Evolutionary conservation across 352 stramenopile species (phyloP).

Genomic region (Phytopythium chamaehyphon): DNA sequence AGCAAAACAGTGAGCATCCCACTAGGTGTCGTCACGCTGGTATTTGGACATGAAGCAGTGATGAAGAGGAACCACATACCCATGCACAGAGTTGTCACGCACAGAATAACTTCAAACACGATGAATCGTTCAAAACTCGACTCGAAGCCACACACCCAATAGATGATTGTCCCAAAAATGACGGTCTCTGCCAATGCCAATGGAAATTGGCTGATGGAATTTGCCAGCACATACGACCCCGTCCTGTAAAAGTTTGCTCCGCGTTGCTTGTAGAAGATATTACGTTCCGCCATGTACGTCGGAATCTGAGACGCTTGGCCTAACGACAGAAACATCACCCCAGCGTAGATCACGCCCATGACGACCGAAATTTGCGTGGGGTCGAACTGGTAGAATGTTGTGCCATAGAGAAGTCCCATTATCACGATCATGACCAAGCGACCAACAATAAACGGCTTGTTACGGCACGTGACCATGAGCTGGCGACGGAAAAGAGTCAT

Average conservation of each 20-base stretch:
- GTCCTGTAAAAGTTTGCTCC: conserved; percentile 68
- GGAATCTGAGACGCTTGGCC: conserved; percentile 64
- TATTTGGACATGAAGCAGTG: conserved; percentile 17
- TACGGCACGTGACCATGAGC: conserved; percentile 53
- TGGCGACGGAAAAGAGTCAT: conserved; percentile 38
- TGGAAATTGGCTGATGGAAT: conserved; percentile 25
- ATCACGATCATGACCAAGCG: conserved; percentile 35
- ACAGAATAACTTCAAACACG: conserved; percentile 35
- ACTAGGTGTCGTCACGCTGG: conserved; percentile 22
- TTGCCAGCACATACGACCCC: conserved; percentile 56
- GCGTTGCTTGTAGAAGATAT: conserved; percentile 3
- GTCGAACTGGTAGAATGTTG: conserved; percentile 14
- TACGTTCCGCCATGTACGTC: conserved; percentile 53
- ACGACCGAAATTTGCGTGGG: conserved; percentile 36
- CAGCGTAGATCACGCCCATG: conserved; percentile 79
- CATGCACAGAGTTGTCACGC: conserved; percentile 38
- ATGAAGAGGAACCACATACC: conserved; percentile 40
- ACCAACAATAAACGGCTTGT: conserved; percentile 38
- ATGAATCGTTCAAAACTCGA: conserved; percentile 22
- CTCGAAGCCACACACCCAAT: conserved; percentile 76
- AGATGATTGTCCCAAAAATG: conserved; percentile 76
- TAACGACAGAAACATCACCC: conserved; percentile 74
- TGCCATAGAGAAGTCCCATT: conserved; percentile 36
- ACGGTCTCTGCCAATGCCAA: conserved; percentile 62
- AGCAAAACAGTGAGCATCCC: conserved; percentile 22